These are phyloP conservation scores for Rosa persica DNA, from an alignment of 306 rosid genomes.

Conservation along the genomic window DNA sequence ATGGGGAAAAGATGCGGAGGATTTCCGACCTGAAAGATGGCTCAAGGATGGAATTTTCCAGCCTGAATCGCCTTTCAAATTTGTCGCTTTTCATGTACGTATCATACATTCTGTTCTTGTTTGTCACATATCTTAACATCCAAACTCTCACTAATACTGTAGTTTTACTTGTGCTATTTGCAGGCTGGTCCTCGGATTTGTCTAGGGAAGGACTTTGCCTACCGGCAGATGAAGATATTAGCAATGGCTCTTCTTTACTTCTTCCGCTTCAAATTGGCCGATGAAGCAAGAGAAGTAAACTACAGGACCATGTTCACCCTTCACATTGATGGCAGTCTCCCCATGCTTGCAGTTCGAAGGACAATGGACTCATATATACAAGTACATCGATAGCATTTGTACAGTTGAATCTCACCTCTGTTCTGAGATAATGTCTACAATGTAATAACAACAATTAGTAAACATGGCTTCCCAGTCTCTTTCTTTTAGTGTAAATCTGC, in stretches of 20 bases:
- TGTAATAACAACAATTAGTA: neutral
- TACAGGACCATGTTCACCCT: constrained; percentile 66
- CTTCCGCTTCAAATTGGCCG: constrained; percentile 50
- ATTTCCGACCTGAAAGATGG: constrained; percentile 79
- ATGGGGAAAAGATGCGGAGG: constrained; percentile 69
- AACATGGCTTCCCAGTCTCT: neutral
- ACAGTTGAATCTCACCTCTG: too few species aligned
- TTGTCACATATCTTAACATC: neutral
- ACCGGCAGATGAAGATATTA: constrained; percentile 75
- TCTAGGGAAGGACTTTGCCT: constrained; percentile 77
- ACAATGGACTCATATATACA: too few species aligned
- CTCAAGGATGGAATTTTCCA: constrained; percentile 56
- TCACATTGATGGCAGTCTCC: constrained; percentile 63
- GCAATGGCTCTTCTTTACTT: constrained; percentile 43
- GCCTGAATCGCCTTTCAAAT: constrained; percentile 73
- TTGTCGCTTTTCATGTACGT: constrained; percentile 66
- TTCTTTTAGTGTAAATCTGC: neutral
- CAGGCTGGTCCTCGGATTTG: constrained; percentile 77
- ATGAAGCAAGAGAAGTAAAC: constrained; percentile 37
- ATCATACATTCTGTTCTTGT: neutral
- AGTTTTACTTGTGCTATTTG: constrained; percentile 7
- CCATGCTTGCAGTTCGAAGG: neutral
- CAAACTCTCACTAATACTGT: neutral
- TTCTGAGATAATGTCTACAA: neutral
- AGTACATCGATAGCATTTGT: too few species aligned